These are phyloP conservation scores for Noccaea caerulescens DNA, from an alignment of 345 rosid species.

Conservation along the genomic window DNA sequence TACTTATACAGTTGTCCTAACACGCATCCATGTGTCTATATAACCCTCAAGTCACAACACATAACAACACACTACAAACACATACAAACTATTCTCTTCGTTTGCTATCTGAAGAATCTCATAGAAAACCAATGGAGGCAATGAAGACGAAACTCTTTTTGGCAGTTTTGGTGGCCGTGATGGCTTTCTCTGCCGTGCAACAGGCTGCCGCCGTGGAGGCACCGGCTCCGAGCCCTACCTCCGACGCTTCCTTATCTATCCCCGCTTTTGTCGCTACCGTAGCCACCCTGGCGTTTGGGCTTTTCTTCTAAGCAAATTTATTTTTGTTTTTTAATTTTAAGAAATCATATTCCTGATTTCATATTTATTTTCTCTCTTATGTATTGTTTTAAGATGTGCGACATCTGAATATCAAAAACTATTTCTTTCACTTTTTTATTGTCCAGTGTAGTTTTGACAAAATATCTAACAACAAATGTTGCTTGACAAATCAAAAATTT, in stretches of 20 bases:
- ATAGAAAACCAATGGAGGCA: slow-evolving; percentile 25
- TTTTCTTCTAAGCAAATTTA: slow-evolving; percentile 26
- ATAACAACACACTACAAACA: not conserved
- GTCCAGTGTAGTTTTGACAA: not conserved
- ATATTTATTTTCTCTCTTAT: not conserved
- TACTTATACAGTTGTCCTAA: slow-evolving; percentile 14
- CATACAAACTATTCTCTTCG: slow-evolving; percentile 3
- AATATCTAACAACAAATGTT: not conserved
- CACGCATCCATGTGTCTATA: slow-evolving; percentile 28
- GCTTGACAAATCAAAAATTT: not conserved
- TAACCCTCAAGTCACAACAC: slow-evolving; percentile 11
- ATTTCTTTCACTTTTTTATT: not conserved
- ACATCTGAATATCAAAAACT: slow-evolving; percentile 11
- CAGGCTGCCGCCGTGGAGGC: slow-evolving; percentile 41
- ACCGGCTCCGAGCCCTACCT: slow-evolving; percentile 43
- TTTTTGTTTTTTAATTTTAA: not conserved
- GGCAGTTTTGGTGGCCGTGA: slow-evolving; percentile 33
- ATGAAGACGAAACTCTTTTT: slow-evolving; percentile 38
- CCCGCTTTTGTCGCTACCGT: slow-evolving; percentile 24
- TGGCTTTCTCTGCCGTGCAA: slow-evolving; percentile 35
- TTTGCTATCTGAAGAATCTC: slow-evolving; percentile 12
- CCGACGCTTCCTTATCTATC: slow-evolving; percentile 37
- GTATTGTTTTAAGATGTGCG: slow-evolving; percentile 1
- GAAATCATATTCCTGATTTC: slow-evolving; percentile 24
- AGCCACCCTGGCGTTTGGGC: slow-evolving; percentile 34